A percentile compares a stretch with the other conserved stretches of the same genome.
Conservation (phyloP, 1,139 yeast genomes). For the Kluyveromyces sp. region DNA sequence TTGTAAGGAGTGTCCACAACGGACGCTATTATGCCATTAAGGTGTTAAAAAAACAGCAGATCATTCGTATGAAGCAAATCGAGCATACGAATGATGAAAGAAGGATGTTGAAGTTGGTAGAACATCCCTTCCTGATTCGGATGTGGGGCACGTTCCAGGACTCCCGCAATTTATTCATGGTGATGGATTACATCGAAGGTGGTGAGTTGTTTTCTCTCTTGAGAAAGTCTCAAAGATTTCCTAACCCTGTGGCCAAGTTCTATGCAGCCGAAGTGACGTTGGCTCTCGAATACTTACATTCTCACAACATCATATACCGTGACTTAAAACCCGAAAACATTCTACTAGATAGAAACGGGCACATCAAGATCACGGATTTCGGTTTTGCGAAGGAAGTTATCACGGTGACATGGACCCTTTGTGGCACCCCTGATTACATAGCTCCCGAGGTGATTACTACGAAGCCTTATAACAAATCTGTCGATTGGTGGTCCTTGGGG, state of each 20-base stretch:
- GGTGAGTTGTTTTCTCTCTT: conserved; percentile 88
- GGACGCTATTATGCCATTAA: conserved; percentile 93
- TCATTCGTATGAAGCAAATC: conserved; percentile 92
- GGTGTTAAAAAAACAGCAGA: conserved; percentile 83
- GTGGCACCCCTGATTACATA: conserved; percentile 97
- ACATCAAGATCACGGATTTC: conserved; percentile 90
- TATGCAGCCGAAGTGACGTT: conserved; percentile 94
- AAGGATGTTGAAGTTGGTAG: conserved; percentile 85
- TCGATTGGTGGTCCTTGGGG: conserved; percentile 99
- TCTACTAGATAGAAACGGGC: conserved; percentile 85
- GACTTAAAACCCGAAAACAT: conserved; percentile 97
- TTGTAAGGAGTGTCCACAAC: conserved; percentile 88
- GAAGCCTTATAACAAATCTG: conserved; percentile 93
- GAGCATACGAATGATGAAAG: conserved; percentile 98
- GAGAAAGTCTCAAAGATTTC: conserved; percentile 88
- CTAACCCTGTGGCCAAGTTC: conserved; percentile 95
- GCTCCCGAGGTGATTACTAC: conserved; percentile 98
- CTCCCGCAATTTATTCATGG: conserved; percentile 83
- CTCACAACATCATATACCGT: conserved; percentile 86
- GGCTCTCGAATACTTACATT: conserved; percentile 87
- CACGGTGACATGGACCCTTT: conserved; percentile 91
- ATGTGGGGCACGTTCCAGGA: conserved; percentile 99
- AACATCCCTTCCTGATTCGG: conserved; percentile 88
- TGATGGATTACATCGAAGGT: conserved; percentile 97
- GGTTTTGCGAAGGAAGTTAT: conserved; percentile 95